Base-by-base conservation (phyloP, 1,139 yeast genomes). In the Saccharomyces hybrid region DNA sequence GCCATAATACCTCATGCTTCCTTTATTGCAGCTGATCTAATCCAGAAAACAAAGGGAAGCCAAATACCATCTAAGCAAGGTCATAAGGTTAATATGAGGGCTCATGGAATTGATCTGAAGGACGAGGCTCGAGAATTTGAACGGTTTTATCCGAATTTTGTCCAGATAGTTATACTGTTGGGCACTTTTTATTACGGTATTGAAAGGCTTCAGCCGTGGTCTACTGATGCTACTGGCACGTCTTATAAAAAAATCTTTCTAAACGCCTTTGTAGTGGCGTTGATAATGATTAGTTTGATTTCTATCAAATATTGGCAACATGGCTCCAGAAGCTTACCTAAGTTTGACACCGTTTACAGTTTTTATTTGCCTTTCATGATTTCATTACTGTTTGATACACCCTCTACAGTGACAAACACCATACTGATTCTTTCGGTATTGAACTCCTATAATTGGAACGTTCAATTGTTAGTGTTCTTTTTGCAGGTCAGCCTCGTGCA, bases 321-420 rank as follows among this genome's bases (percentile, higher is more conserved):
- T 9, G 44, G 44, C 12, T 19, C 11, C 26, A 19, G 26, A 12
- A 38, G 26, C n/a, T 4, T 38, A 38, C 44, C 44, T 1, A 51
- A 54, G 14, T 67, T 63, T 52, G 66, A 66, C 52, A 55, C 61
- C 21, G 38, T 65, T 14, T 67, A 67, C 54, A 32, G 62, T 48
- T 46, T 65, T 4, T 67, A 58, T 53, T 44, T 67, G 34, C 69
- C 70, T 11, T 60, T 64, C 28, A 55, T 65, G 62, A 31, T 64
- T 1, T 59, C 67, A 2, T 47, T 63, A 1, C 54, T 62, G 12
- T 66, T 63, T 47, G 60, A 57, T 19, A 57, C 55, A n/a, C 38
- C 57, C 2, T 47, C 58, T 32, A 52, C 62, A 9, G 44, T 56
- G 2, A 51, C 62, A 16, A 66, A 67, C 52, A 50, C 58, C 21